These are phyloP conservation scores for Boletus rubropictus DNA, from an alignment of 768 basidiomycete genomes.

Conservation along the genomic window DNA sequence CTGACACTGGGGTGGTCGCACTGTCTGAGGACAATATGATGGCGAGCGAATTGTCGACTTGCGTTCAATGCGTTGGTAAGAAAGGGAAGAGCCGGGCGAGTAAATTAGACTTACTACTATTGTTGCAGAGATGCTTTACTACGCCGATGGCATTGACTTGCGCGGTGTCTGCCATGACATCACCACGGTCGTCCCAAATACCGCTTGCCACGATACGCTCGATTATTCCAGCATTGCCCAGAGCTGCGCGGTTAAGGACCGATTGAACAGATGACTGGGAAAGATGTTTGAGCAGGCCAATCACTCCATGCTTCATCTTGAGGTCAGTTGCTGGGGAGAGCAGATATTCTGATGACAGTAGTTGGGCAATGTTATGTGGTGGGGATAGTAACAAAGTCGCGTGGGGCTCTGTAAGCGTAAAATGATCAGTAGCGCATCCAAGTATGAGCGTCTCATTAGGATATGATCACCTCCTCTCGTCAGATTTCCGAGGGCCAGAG, in stretches of 20 bases:
- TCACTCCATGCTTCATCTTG: conserved; percentile 83
- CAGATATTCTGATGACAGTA: conserved; percentile 52
- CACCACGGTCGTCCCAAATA: conserved; percentile 66
- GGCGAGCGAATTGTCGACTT: conserved; percentile 43
- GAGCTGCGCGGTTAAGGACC: conserved; percentile 47
- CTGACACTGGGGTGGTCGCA: conserved; percentile 35
- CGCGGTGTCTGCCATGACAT: conserved; percentile 76
- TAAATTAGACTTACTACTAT: conserved; percentile 48
- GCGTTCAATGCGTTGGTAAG: conserved; percentile 4
- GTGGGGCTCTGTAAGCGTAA: conserved; percentile 43
- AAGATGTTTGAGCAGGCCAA: conserved; percentile 84
- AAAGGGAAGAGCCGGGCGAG: conserved; percentile 26
- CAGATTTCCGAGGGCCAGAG: conserved; percentile 77
- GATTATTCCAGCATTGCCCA: conserved; percentile 61
- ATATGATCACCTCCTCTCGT: conserved; percentile 57
- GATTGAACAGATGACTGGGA: conserved; percentile 63
- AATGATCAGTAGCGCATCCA: conserved; percentile 6
- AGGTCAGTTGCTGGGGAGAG: conserved; percentile 56
- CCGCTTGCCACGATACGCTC: conserved; percentile 54
- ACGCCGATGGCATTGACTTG: conserved; percentile 86
- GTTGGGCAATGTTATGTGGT: conserved; percentile 56
- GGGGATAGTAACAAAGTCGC: conserved; percentile 58
- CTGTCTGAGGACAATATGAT: conserved; percentile 45
- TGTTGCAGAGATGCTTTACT: conserved; percentile 81
- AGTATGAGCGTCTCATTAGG: not conserved